A percentile compares a stretch with the other conserved stretches of the same genome.
Evolutionary conservation across 176 grass and related monocot genomes (phyloP).

Genomic region (Oryza meridionalis): DNA sequence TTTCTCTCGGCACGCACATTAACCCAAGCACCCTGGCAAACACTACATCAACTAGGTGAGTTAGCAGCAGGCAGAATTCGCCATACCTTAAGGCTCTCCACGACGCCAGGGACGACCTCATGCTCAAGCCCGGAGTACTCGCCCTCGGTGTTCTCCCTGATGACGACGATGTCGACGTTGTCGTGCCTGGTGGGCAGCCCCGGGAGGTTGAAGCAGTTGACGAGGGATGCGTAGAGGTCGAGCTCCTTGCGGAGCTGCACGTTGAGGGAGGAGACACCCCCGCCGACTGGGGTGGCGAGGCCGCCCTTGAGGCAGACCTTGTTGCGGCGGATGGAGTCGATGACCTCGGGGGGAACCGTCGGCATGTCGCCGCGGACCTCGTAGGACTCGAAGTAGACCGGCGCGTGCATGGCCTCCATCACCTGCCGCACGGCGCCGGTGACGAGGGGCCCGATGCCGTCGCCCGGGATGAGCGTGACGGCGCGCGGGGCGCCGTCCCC

Average conservation of each 20-base stretch:
- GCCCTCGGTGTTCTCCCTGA: constrained; percentile 98
- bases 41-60: not conserved
- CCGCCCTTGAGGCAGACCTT: constrained; percentile 98
- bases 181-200: constrained; percentile 88
- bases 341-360: constrained; percentile 63
- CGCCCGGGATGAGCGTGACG: constrained; percentile 86
- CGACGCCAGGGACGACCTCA: constrained; percentile 94
- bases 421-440: constrained; percentile 83
- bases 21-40: not conserved
- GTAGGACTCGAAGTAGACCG: constrained; percentile 75
- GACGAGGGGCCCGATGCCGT: constrained; percentile 93
- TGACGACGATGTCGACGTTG: constrained; percentile 96
- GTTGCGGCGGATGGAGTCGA: constrained; percentile 86
- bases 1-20: not conserved
- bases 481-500: constrained; percentile 79
- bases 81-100: constrained; percentile 92
- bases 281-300: constrained; percentile 78
- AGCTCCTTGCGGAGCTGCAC: constrained; percentile 92
- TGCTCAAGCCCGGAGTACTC: constrained; percentile 96
- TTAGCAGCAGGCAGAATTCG: not conserved
- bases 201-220: constrained; percentile 91
- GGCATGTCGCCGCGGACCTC: constrained; percentile 90
- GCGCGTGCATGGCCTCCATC: constrained; percentile 98
- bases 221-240: constrained; percentile 93
- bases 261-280: constrained; percentile 91